These are phyloP conservation scores for Pseudonitzschia multiseries DNA, from an alignment of 108 stramenopile genomes.

Conservation along the genomic window DNA sequence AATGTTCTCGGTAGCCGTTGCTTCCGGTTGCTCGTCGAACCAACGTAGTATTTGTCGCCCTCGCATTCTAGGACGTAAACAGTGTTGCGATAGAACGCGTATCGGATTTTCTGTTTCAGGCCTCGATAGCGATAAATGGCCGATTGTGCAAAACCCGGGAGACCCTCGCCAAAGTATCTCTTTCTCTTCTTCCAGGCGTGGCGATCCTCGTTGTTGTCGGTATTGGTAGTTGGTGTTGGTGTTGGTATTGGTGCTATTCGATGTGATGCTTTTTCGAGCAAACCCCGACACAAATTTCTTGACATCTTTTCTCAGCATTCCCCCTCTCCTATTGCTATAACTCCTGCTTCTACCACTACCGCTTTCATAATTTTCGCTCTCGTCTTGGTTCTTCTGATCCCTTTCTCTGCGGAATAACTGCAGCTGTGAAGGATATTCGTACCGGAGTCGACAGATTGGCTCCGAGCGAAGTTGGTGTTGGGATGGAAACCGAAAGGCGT, in stretches of 20 bases:
- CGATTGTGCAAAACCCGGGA: not conserved
- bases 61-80: constrained; percentile 67
- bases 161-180: not conserved
- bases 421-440: not conserved
- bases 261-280: not conserved
- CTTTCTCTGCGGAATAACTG: not conserved
- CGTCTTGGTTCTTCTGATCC: not conserved
- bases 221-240: constrained; percentile 32
- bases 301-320: constrained; percentile 5
- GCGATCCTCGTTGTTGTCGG: constrained; percentile 21
- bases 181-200: constrained; percentile 3
- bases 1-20: constrained; percentile 50
- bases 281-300: not conserved
- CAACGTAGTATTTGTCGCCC: constrained; percentile 65
- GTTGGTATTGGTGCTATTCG: constrained; percentile 27
- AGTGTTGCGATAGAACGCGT: constrained; percentile 25
- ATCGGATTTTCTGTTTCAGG: constrained; percentile 4
- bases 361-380: not conserved
- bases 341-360: not conserved
- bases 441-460: not conserved
- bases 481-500: constrained; percentile 15
- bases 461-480: not conserved
- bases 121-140: not conserved
- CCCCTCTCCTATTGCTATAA: not conserved
- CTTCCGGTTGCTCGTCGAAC: constrained; percentile 54